Evolutionary conservation across 129 eudicot species (phyloP).

Genomic region (Helianthus tuberosus): DNA sequence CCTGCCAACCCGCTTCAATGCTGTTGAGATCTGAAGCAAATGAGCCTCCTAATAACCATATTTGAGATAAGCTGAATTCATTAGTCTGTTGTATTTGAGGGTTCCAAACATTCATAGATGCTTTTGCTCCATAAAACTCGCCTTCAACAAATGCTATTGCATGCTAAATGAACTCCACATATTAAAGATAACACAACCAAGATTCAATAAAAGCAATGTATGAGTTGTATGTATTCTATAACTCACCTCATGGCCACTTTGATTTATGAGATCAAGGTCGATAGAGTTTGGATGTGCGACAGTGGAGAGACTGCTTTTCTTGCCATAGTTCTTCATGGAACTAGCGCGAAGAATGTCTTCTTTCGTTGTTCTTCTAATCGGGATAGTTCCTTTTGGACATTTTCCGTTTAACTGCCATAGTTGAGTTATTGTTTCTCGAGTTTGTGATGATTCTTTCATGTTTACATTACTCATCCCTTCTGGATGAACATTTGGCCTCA

Average conservation of each 20-base stretch:
- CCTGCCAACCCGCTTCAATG: conserved; percentile 99
- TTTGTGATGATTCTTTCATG: conserved; percentile 37
- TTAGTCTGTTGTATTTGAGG: conserved; percentile 80
- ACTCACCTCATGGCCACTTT: conserved; percentile 96
- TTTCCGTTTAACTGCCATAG: conserved; percentile 72
- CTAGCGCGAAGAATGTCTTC: conserved; percentile 75
- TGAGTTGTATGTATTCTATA: no score
- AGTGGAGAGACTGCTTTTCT: conserved; percentile 40
- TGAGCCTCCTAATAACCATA: conserved; percentile 88
- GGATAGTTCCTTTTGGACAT: conserved; percentile 76
- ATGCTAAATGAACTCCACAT: conserved; percentile 69
- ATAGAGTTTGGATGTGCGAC: conserved; percentile 64
- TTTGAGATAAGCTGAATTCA: conserved; percentile 83
- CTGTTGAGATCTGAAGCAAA: conserved; percentile 85
- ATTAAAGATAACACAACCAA: conserved; percentile 39
- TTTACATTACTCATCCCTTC: conserved; percentile 62
- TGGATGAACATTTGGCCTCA: conserved; percentile 79
- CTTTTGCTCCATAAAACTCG: conserved; percentile 89
- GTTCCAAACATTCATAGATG: conserved; percentile 89
- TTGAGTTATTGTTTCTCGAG: conserved; percentile 40
- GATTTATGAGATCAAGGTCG: conserved; percentile 70
- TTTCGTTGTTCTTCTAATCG: conserved; percentile 71
- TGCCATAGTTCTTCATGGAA: conserved; percentile 61
- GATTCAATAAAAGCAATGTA: no score
- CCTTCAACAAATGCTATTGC: conserved; percentile 94